phyloP scores from a whole-genome alignment of 805 yeast genomes.

The Candida odintsovae region DNA sequence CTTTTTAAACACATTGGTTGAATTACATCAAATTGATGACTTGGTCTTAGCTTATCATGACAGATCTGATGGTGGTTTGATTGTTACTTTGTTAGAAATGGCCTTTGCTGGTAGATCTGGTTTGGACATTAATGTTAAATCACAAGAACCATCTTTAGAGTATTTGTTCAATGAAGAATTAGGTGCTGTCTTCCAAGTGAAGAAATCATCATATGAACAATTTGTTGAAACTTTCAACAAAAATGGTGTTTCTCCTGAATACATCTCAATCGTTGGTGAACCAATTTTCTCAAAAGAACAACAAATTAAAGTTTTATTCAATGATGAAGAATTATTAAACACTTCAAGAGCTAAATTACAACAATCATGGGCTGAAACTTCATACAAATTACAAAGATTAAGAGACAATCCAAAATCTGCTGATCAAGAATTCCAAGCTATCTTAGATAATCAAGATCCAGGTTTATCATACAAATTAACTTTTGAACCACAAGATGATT shows the following conservation, averaged over 20 bases:
- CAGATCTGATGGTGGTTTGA: constrained; percentile 92
- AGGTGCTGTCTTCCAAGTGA: constrained; percentile 92
- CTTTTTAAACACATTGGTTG: constrained; percentile 62
- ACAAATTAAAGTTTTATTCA: constrained; percentile 39
- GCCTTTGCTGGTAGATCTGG: constrained; percentile 95
- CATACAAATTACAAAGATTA: constrained; percentile 81
- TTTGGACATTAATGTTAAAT: constrained; percentile 45
- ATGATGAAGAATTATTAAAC: constrained; percentile 40
- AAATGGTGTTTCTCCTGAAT: constrained; percentile 51
- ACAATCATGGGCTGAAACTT: constrained; percentile 80
- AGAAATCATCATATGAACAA: constrained; percentile 41
- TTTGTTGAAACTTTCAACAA: constrained; percentile 52
- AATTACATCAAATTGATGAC: constrained; percentile 56
- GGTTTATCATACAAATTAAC: constrained; percentile 82
- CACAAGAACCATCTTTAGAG: constrained; percentile 36
- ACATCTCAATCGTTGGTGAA: constrained; percentile 60
- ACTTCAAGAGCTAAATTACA: constrained; percentile 68
- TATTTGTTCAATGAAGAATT: constrained; percentile 86
- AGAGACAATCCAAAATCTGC: constrained; percentile 94
- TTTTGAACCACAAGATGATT: constrained; percentile 50
- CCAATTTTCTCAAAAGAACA: constrained; percentile 57
- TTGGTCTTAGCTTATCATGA: constrained; percentile 88
- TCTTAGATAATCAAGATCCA: constrained; percentile 80
- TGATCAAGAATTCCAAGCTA: constrained; percentile 72
- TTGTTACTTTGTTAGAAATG: constrained; percentile 86